These are phyloP conservation scores for Rhododendron griersonianum DNA, from an alignment of 148 eudicot species.

Conservation along the genomic window DNA sequence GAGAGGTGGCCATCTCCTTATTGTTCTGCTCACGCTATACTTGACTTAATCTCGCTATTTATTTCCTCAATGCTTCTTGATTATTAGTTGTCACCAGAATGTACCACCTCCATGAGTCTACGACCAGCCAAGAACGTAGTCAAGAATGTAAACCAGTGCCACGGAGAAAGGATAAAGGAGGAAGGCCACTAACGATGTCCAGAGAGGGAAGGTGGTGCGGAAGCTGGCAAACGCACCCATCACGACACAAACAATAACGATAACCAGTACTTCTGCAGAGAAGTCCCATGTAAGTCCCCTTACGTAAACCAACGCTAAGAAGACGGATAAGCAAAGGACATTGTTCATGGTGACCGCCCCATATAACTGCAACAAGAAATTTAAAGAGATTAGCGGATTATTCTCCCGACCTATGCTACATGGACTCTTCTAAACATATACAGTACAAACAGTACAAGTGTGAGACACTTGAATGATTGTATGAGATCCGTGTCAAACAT, in stretches of 20 bases:
- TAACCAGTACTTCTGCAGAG: conserved; percentile 88
- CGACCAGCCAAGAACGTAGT: conserved; percentile 83
- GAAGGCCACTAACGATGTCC: conserved; percentile 75
- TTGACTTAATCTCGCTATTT: too few species aligned
- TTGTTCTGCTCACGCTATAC: too few species aligned
- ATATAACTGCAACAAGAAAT: conserved; percentile 47
- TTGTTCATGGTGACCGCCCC: conserved; percentile 87
- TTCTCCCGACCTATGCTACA: neutral
- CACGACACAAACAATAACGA: conserved; percentile 67
- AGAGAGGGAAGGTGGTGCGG: conserved; percentile 74
- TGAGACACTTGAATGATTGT: neutral
- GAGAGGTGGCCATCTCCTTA: too few species aligned
- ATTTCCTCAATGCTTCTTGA: too few species aligned
- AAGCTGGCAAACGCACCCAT: conserved; percentile 79
- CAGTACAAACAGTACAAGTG: neutral
- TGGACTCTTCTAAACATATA: neutral
- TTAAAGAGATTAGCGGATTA: neutral
- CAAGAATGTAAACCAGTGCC: conserved; percentile 71
- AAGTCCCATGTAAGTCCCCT: conserved; percentile 84
- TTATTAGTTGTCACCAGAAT: neutral
- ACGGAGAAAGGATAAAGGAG: conserved; percentile 72
- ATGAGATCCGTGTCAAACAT: neutral
- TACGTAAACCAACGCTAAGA: conserved; percentile 67
- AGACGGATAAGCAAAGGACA: conserved; percentile 71
- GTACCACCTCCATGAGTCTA: conserved; percentile 22